Conservation (phyloP, 768 basidiomycete species). For the Mycena haematopus region DNA sequence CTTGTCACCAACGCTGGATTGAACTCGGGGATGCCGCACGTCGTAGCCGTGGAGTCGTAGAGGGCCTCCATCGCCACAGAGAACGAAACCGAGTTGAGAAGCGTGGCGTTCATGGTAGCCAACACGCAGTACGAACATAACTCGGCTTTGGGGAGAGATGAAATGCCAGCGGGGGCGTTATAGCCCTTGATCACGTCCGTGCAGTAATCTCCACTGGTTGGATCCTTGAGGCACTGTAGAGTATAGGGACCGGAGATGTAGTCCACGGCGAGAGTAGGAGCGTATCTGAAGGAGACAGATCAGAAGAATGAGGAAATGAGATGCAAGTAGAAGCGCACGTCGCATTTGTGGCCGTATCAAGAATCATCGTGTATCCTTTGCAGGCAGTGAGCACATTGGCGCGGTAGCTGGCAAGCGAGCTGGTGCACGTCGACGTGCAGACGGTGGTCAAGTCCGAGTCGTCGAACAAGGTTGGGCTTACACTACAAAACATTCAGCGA, state of each 20-base stretch:
- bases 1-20: not conserved
- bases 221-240: constrained; percentile 34
- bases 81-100: constrained; percentile 10
- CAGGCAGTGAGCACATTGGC: constrained; percentile 7
- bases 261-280: constrained; percentile 33
- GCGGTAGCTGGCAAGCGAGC: constrained; percentile 18
- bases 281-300: not conserved
- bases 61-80: not conserved
- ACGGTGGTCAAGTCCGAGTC: constrained; percentile 1
- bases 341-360: not conserved
- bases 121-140: constrained; percentile 35
- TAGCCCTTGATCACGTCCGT: constrained; percentile 21
- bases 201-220: constrained; percentile 29
- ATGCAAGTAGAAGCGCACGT: not conserved
- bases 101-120: constrained; percentile 32
- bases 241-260: constrained; percentile 33
- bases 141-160: constrained; percentile 30
- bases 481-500: not conserved
- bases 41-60: not conserved
- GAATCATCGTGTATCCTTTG: constrained; percentile 4
- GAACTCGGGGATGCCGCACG: not conserved
- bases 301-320: too few species aligned
- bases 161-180: constrained; percentile 31
- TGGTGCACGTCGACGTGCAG: constrained; percentile 14
- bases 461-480: not conserved